phyloP scores from a whole-genome alignment of 75 land plant genomes.

The Cunninghamia lanceolata region DNA sequence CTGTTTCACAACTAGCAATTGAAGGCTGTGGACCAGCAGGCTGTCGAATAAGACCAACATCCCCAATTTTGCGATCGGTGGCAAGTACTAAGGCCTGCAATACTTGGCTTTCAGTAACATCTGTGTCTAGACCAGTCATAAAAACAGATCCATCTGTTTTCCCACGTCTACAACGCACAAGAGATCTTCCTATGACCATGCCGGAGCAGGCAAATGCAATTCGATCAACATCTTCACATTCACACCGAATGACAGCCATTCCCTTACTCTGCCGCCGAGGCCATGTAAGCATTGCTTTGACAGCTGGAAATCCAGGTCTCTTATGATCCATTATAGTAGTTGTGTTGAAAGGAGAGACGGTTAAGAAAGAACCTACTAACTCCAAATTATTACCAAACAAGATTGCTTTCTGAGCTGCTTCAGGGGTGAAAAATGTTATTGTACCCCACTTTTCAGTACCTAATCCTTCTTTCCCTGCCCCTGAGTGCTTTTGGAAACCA shows the following conservation, averaged over 20 bases:
- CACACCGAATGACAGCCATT: conserved; percentile 51
- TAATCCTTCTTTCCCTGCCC: conserved; percentile 19
- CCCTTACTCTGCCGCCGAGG: conserved; percentile 72
- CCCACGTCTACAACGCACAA: conserved; percentile 32
- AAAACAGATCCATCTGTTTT: conserved; percentile 30
- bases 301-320: conserved; percentile 33
- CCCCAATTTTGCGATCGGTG: conserved; percentile 41
- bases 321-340: conserved; percentile 24
- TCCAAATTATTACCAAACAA: conserved; percentile 20
- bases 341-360: conserved; percentile 31
- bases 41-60: conserved; percentile 47
- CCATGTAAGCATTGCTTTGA: conserved; percentile 62
- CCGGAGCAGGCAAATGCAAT: conserved; percentile 28
- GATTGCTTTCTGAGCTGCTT: conserved; percentile 52
- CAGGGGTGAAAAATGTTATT: conserved; percentile 59
- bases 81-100: conserved; percentile 21
- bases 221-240: conserved; percentile 23
- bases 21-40: conserved; percentile 30
- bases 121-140: conserved; percentile 44
- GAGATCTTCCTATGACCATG: conserved; percentile 38
- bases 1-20: conserved; percentile 35
- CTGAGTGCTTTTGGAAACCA: conserved; percentile 29
- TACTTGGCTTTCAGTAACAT: conserved; percentile 50
- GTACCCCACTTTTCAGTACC: conserved; percentile 47
- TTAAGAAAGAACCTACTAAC: conserved; percentile 27